Evolutionary conservation across 1,139 yeast genomes (phyloP).

Genomic region (Pneumocystis wakefieldiae): DNA sequence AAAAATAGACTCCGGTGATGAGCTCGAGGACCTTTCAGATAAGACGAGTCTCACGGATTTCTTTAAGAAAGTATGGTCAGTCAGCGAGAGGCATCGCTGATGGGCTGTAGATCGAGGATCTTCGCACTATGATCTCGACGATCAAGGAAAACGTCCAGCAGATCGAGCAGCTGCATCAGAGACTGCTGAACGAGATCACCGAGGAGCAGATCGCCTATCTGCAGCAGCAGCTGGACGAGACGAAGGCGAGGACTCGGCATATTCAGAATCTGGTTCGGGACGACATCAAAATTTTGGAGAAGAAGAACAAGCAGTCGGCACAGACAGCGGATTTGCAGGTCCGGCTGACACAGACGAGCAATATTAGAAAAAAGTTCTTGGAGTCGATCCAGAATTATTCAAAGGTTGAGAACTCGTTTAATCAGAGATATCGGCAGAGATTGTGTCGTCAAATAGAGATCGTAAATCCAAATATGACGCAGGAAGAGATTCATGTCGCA

Average conservation of each 20-base stretch:
- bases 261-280: conserved; percentile 61
- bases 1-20: not conserved
- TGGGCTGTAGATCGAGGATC: conserved; percentile 43
- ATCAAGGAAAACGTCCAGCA: conserved; percentile 65
- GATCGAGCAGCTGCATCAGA: conserved; percentile 68
- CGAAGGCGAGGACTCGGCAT: conserved; percentile 64
- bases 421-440: conserved; percentile 69
- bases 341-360: conserved; percentile 81
- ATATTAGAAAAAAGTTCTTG: conserved; percentile 72
- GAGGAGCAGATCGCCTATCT: conserved; percentile 61
- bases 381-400: conserved; percentile 76
- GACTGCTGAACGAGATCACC: conserved; percentile 62
- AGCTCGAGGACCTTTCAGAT: not conserved
- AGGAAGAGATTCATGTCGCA: conserved; percentile 68
- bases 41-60: not conserved
- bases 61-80: not conserved
- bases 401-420: conserved; percentile 70
- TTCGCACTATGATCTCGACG: conserved; percentile 66
- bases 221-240: conserved; percentile 61
- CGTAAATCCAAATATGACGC: conserved; percentile 85
- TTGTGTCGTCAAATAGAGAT: conserved; percentile 88
- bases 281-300: conserved; percentile 64
- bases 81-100: not conserved
- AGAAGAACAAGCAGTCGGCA: conserved; percentile 36
- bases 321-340: conserved; percentile 41